These are phyloP conservation scores for Nissolia schottii DNA, from an alignment of 306 rosid genomes.

Conservation along the genomic window DNA sequence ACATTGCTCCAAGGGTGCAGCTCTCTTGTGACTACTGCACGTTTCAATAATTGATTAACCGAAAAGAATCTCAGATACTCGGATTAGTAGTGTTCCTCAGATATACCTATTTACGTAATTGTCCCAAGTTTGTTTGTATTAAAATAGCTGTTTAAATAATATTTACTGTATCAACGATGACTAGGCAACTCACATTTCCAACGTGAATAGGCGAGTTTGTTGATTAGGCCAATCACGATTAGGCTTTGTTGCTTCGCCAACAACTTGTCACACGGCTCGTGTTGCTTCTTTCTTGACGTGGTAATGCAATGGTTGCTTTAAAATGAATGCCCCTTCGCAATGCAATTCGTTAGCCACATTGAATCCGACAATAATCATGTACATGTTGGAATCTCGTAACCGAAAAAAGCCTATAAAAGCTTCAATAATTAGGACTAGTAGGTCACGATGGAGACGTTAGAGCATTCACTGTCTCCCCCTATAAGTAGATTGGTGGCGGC, in stretches of 20 bases:
- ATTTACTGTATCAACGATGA: conserved; percentile 12
- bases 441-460: conserved; percentile 28
- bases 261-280: not conserved
- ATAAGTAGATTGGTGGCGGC: conserved; percentile 14
- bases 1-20: not conserved
- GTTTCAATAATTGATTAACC: conserved; percentile 10
- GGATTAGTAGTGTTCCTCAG: not conserved
- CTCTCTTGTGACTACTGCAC: conserved; percentile 1
- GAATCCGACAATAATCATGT: conserved; percentile 21
- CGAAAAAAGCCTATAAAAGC: conserved; percentile 10
- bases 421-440: conserved; percentile 34
- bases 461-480: conserved; percentile 20
- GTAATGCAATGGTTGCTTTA: not conserved
- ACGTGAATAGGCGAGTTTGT: not conserved
- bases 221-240: conserved; percentile 17
- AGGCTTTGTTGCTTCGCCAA: conserved; percentile 11
- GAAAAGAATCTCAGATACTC: not conserved
- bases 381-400: conserved; percentile 22
- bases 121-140: not conserved
- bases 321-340: not conserved
- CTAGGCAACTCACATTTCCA: not conserved
- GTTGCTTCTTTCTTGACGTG: conserved; percentile 10
- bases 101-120: not conserved
- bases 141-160: not conserved
- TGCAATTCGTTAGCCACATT: conserved; percentile 19